Conservation (phyloP, 257 asterid species). For the Primulina tabacum region DNA sequence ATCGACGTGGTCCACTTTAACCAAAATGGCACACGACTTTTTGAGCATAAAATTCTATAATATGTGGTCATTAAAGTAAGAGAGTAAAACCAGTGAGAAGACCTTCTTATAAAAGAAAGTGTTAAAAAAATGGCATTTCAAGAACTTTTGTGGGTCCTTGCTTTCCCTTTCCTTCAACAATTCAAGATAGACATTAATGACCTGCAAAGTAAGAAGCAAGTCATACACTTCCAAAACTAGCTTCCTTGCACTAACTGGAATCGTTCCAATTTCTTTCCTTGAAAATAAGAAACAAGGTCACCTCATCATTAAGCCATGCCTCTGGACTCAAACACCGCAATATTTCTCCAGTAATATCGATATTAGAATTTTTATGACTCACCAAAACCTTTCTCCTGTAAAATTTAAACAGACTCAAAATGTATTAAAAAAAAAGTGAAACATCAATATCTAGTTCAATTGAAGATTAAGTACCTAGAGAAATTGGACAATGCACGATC, state of each 20-base stretch:
- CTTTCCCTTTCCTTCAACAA: constrained; percentile 87
- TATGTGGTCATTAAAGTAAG: neutral
- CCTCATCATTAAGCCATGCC: constrained; percentile 97
- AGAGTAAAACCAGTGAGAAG: constrained; percentile 16
- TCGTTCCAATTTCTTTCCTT: constrained; percentile 9
- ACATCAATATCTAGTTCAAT: constrained; percentile 1
- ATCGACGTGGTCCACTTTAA: too few relatives aligned
- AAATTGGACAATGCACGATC: constrained; percentile 39
- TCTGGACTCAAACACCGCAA: constrained; percentile 71
- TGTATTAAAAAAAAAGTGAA: constrained; percentile 3
- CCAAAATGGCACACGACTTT: too few relatives aligned
- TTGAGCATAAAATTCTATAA: neutral
- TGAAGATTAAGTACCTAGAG: constrained; percentile 40
- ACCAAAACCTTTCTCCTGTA: constrained; percentile 62
- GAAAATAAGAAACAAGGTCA: constrained; percentile 19
- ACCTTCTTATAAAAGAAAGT: constrained; percentile 96
- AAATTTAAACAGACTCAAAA: constrained; percentile 24
- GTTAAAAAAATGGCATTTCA: constrained; percentile 84
- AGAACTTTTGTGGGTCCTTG: constrained; percentile 71
- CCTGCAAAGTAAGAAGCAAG: constrained; percentile 46
- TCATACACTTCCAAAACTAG: neutral
- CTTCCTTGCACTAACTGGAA: constrained; percentile 13
- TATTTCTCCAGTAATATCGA: constrained; percentile 70
- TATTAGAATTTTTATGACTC: constrained; percentile 59
- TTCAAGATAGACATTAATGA: constrained; percentile 79